Conservation (phyloP, 73 alveolate species). For the Loxodes magnus region DNA sequence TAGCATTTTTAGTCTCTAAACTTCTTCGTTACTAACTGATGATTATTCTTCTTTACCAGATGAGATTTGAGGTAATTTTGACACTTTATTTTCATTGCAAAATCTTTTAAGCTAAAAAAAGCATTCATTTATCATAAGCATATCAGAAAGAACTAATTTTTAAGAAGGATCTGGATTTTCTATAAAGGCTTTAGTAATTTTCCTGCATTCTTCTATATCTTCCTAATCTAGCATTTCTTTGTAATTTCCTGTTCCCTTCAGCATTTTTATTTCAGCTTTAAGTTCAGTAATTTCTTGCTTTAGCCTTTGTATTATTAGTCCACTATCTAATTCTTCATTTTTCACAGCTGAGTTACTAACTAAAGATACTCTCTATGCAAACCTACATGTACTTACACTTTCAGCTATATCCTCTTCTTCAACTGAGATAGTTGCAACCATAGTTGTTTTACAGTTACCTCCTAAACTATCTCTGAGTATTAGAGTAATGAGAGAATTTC, state of each 20-base stretch:
- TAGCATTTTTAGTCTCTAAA: constrained; percentile 40
- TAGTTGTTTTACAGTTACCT: constrained; percentile 96
- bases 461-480: constrained; percentile 91
- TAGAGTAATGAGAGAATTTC: constrained; percentile 94
- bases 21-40: constrained; percentile 35
- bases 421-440: constrained; percentile 89
- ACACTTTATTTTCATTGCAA: constrained; percentile 5
- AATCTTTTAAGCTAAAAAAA: constrained; percentile 67
- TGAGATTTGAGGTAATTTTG: constrained; percentile 9
- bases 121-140: constrained; percentile 86
- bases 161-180: constrained; percentile 67
- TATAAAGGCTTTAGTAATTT: constrained; percentile 71
- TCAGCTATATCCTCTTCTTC: constrained; percentile 80
- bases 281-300: constrained; percentile 91
- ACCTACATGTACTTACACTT: constrained; percentile 79
- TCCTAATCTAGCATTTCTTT: constrained; percentile 76
- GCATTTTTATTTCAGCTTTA: constrained; percentile 88
- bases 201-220: constrained; percentile 85
- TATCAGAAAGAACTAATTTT: constrained; percentile 71
- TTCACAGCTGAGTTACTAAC: constrained; percentile 86
- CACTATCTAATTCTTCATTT: constrained; percentile 96
- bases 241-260: constrained; percentile 77
- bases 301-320: constrained; percentile 81
- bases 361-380: constrained; percentile 95
- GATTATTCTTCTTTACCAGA: constrained; percentile 14